Percentiles rank a stretch among this genome's conserved stretches.
Conservation (phyloP, 768 basidiomycete genomes). For the Amanita inopinata region DNA sequence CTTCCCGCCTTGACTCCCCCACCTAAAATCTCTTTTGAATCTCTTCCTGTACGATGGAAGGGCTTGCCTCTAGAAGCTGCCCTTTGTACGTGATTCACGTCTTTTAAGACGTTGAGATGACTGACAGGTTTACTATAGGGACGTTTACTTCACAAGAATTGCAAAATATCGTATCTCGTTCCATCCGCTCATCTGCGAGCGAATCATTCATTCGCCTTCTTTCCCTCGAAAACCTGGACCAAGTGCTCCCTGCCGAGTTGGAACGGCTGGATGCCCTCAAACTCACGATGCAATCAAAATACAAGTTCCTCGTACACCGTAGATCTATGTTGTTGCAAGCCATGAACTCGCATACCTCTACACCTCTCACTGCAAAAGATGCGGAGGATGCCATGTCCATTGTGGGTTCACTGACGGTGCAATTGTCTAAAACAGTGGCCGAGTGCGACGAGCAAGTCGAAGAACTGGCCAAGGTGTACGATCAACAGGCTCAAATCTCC, state of each 20-base stretch:
- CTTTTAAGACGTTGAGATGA: background rate
- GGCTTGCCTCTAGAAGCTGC: conserved; percentile 64
- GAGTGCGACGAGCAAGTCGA: conserved; percentile 50
- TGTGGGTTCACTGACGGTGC: conserved; percentile 35
- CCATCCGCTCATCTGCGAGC: conserved; percentile 57
- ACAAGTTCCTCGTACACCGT: conserved; percentile 56
- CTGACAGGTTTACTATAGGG: conserved; percentile 23
- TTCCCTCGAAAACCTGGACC: conserved; percentile 51
- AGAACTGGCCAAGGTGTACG: conserved; percentile 45
- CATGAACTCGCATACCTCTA: conserved; percentile 40
- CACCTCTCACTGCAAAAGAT: conserved; percentile 22
- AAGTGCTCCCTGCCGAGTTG: conserved; percentile 45
- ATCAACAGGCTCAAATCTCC: conserved; percentile 58
- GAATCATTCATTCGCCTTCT: conserved; percentile 67
- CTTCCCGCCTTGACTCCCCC: conserved; percentile 20
- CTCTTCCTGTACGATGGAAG: conserved; percentile 51
- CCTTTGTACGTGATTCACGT: conserved; percentile 29
- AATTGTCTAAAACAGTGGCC: conserved; percentile 49
- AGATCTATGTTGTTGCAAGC: conserved; percentile 67
- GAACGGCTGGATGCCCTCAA: conserved; percentile 47
- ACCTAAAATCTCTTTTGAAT: conserved; percentile 46
- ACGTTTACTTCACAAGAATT: conserved; percentile 53
- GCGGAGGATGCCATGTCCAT: conserved; percentile 28
- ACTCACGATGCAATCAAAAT: conserved; percentile 48
- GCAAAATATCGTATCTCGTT: conserved; percentile 62